phyloP scores from a whole-genome alignment of 257 asterid genomes.

The Marsdenia floribunda region DNA sequence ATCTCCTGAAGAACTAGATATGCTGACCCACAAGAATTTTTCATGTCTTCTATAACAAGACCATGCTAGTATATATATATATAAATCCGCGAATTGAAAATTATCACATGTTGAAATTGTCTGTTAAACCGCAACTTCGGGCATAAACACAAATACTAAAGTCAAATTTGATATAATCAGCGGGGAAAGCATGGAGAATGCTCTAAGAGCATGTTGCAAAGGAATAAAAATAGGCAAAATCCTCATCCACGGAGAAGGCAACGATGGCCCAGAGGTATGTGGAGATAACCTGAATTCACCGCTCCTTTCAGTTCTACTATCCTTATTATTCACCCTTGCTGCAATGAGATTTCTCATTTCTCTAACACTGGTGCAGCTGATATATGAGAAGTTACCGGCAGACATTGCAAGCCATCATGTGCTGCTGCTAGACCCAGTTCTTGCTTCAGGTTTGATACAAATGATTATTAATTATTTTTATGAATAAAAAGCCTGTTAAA shows the following conservation, averaged over 20 bases:
- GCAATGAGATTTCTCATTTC: conserved; percentile 14
- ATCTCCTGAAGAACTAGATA: neutral
- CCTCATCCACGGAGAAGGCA: conserved; percentile 64
- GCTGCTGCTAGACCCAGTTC: conserved; percentile 85
- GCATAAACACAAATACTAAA: neutral
- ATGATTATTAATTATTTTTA: neutral
- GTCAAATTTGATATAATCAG: conserved; percentile 32
- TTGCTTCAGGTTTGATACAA: conserved; percentile 63
- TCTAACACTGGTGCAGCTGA: conserved; percentile 45
- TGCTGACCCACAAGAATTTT: neutral
- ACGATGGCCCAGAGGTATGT: conserved; percentile 64
- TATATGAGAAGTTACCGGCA: conserved; percentile 82
- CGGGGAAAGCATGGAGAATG: conserved; percentile 99
- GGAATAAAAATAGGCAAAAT: conserved; percentile 94
- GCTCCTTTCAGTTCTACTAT: neutral
- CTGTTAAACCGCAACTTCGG: neutral
- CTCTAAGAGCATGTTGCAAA: conserved; percentile 88
- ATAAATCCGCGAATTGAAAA: neutral
- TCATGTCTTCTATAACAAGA: neutral
- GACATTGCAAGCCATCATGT: conserved; percentile 94
- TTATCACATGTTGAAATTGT: neutral
- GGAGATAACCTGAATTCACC: neutral
- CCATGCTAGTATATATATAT: too few species aligned
- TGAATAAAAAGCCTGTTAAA: neutral
- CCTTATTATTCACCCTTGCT: conserved; percentile 1